Percentiles rank a stretch among this genome's conserved stretches.
Conservation (phyloP, 169 alveolate genomes). For the Babesia ovis region DNA sequence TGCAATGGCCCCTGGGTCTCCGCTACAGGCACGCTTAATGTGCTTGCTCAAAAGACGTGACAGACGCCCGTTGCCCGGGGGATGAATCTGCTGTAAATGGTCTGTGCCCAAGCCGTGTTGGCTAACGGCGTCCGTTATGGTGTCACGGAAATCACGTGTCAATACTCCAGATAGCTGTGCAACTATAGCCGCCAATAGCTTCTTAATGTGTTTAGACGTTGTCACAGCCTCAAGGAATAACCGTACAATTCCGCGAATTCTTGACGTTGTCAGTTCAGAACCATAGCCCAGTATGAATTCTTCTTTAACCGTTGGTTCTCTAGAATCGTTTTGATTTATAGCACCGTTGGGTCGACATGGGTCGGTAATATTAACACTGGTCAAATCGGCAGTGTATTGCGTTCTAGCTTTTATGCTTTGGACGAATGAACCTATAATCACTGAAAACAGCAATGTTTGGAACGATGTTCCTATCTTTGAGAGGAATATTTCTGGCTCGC, state of each 20-base stretch:
- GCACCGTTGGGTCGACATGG: not conserved
- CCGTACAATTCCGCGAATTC: conserved; percentile 47
- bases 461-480: conserved; percentile 15
- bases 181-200: not conserved
- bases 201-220: conserved; percentile 15
- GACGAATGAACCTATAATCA: conserved; percentile 25
- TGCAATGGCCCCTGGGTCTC: conserved; percentile 9
- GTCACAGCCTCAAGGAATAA: conserved; percentile 38
- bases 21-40: conserved; percentile 12
- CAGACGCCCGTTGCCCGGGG: not conserved
- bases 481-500: conserved; percentile 47
- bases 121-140: not conserved
- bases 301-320: not conserved
- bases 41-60: conserved; percentile 9
- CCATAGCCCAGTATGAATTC: conserved; percentile 22
- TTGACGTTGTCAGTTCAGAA: conserved; percentile 18
- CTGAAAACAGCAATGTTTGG: conserved; percentile 11
- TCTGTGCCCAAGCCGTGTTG: not conserved
- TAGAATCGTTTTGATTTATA: not conserved
- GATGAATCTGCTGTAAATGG: not conserved
- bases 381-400: not conserved
- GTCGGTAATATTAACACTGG: not conserved
- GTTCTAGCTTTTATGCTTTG: not conserved
- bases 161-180: conserved; percentile 8
- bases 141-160: conserved; percentile 8